Conservation (phyloP, 2,329 filamentous ascomycete species). For the Talaromyces sp. region DNA sequence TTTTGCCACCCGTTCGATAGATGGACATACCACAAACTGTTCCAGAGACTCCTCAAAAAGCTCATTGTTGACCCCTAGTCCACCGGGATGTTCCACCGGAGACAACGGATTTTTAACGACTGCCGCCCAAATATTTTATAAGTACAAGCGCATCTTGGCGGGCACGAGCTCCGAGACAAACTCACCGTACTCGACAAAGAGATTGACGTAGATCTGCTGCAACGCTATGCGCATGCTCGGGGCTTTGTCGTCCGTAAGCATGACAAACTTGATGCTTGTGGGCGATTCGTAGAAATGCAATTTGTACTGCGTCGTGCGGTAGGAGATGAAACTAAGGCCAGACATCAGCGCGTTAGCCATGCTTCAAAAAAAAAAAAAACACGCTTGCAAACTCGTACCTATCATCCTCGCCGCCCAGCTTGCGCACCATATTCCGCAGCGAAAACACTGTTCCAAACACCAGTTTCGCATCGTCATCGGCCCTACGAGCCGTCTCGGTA, state of each 20-base stretch:
- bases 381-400: constrained; percentile 39
- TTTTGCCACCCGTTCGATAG: not conserved
- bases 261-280: constrained; percentile 90
- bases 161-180: constrained; percentile 8
- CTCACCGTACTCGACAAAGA: constrained; percentile 90
- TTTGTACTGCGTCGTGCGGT: constrained; percentile 91
- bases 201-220: constrained; percentile 97
- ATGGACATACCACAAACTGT: constrained; percentile 44
- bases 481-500: constrained; percentile 32
- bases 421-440: constrained; percentile 91
- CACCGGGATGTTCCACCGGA: constrained; percentile 57
- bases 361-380: not conserved
- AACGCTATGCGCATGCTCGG: constrained; percentile 89
- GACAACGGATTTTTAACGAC: constrained; percentile 63
- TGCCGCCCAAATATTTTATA: constrained; percentile 16
- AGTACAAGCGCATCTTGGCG: not conserved
- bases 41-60: constrained; percentile 58
- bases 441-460: constrained; percentile 97
- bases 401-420: constrained; percentile 89
- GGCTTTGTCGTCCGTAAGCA: constrained; percentile 87
- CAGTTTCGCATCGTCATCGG: constrained; percentile 86
- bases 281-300: constrained; percentile 99
- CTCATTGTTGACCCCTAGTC: constrained; percentile 61
- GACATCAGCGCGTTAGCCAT: not conserved
- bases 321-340: constrained; percentile 73